These are phyloP conservation scores for Monosporozyma aerobia DNA, from an alignment of 805 yeast species.

Conservation along the genomic window DNA sequence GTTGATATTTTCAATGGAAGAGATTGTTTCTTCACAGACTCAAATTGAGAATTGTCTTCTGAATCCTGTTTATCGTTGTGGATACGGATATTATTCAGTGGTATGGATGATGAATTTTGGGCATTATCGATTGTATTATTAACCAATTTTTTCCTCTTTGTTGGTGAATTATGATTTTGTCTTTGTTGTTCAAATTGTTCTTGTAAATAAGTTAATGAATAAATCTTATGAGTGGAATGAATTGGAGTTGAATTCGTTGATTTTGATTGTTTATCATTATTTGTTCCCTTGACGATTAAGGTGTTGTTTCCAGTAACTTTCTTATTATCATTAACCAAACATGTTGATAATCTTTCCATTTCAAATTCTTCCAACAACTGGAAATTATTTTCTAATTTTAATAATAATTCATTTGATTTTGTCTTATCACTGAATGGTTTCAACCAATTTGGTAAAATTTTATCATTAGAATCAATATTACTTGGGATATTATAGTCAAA, in stretches of 20 bases:
- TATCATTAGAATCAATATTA: slow-evolving; percentile 11
- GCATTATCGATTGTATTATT: not conserved
- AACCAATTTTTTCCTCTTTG: not conserved
- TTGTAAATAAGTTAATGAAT: slow-evolving; percentile 18
- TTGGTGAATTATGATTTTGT: slow-evolving; percentile 4
- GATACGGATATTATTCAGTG: not conserved
- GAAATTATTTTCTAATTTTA: slow-evolving; percentile 25
- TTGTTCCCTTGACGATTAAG: not conserved
- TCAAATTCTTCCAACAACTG: slow-evolving; percentile 31
- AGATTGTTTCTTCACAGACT: not conserved
- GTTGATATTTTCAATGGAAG: not conserved
- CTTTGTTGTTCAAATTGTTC: slow-evolving; percentile 12
- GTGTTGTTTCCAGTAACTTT: not conserved
- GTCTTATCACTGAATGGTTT: slow-evolving; percentile 10
- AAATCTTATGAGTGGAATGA: slow-evolving; percentile 11
- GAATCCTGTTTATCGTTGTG: not conserved
- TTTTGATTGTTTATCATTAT: not conserved
- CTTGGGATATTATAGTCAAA: slow-evolving; percentile 24
- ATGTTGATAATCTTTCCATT: slow-evolving; percentile 21
- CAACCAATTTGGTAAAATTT: slow-evolving; percentile 29
- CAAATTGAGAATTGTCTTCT: not conserved
- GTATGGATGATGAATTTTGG: not conserved
- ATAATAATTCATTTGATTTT: slow-evolving; percentile 17
- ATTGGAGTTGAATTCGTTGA: not conserved
- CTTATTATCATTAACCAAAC: slow-evolving; percentile 10